phyloP scores from a whole-genome alignment of 805 yeast species.

The Clavispora phyllophila region DNA sequence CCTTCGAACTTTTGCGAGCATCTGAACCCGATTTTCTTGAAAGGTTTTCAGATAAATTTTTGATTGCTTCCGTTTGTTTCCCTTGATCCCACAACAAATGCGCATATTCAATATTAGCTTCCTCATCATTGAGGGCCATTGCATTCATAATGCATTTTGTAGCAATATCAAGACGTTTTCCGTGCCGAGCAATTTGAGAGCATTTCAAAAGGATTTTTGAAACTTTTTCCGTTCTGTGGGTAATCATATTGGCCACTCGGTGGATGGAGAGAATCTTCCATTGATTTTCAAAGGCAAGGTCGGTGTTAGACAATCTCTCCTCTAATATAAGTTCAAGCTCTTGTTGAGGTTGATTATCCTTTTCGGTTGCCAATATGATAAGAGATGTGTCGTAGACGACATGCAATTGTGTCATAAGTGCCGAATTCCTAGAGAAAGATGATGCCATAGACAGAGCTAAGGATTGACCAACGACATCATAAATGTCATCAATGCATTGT shows the following conservation, averaged over 20 bases:
- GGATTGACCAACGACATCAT: slow-evolving; percentile 54
- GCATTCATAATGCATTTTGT: slow-evolving; percentile 64
- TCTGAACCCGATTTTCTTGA: slow-evolving; percentile 16
- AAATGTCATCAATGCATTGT: slow-evolving; percentile 45
- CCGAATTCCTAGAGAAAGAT: slow-evolving; percentile 32
- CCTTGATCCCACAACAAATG: slow-evolving; percentile 86
- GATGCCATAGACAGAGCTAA: slow-evolving; percentile 39
- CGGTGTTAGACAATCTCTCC: slow-evolving; percentile 29
- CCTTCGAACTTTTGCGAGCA: slow-evolving; percentile 27
- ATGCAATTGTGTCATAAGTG: slow-evolving; percentile 34
- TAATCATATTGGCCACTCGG: slow-evolving; percentile 37
- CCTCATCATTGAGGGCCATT: slow-evolving; percentile 34
- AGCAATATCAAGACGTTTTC: slow-evolving; percentile 67
- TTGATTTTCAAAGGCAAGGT: slow-evolving; percentile 49
- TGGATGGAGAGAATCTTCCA: slow-evolving; percentile 59
- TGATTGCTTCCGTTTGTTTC: slow-evolving; percentile 78
- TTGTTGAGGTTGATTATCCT: slow-evolving; percentile 6
- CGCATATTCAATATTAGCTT: slow-evolving; percentile 70
- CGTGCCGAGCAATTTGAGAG: slow-evolving; percentile 62
- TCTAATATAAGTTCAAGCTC: slow-evolving; percentile 19
- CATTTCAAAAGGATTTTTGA: slow-evolving; percentile 51
- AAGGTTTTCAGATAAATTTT: slow-evolving; percentile 46
- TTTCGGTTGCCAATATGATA: slow-evolving; percentile 14
- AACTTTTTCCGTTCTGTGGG: slow-evolving; percentile 30
- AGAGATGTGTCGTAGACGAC: slow-evolving; percentile 29